Base-by-base conservation (phyloP, 768 basidiomycete species). In the Terana coerulea region DNA sequence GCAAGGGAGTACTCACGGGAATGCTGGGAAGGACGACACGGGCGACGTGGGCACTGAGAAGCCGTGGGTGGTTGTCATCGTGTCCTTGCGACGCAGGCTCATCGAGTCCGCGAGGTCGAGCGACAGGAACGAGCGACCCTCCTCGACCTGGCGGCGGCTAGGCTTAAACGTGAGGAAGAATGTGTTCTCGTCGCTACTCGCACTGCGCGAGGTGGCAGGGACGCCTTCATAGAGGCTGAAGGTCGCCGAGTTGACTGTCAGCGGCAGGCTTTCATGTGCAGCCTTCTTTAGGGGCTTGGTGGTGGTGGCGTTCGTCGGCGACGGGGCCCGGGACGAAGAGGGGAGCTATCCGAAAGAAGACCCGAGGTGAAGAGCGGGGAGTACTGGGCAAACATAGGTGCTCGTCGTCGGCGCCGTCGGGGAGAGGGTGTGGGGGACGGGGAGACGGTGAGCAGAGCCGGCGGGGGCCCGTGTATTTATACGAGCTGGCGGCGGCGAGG, bases 351-450 rank as follows among this genome's bases (percentile, higher is more conserved):
- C 12, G 74, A 74, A 31, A 81, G 45, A 33, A 82, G 72, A 36
- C 83, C 83, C 3, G 75, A 78, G 3, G 78, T 85, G 77, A 86
- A 86, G 67, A 85, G 78, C 36, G 80, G 75, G 0, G 81, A 83
- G 58, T 85, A 84, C 60, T 64, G 52, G 70, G 76, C 19, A 74
- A 78, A 66, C 71, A 65, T 63, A 26, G 41, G 28, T 34, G 22
- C 5, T 44, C 6, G 39, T n/a, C n/a, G n/a, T n/a, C n/a, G n/a
- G n/a, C n/a, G n/a, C n/a, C n/a, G n/a, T n/a, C n/a, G n/a, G n/a
- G n/a, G n/a, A n/a, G n/a, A n/a, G n/a, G n/a, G n/a, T n/a, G n/a
- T n/a, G n/a, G n/a, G n/a, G n/a, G n/a, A n/a, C n/a, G n/a, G n/a
- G n/a, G n/a, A n/a, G n/a, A 19, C 26, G 17, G 39, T 19, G 40